phyloP scores from a whole-genome alignment of 768 basidiomycete species.

The Dioszegia hungarica region DNA sequence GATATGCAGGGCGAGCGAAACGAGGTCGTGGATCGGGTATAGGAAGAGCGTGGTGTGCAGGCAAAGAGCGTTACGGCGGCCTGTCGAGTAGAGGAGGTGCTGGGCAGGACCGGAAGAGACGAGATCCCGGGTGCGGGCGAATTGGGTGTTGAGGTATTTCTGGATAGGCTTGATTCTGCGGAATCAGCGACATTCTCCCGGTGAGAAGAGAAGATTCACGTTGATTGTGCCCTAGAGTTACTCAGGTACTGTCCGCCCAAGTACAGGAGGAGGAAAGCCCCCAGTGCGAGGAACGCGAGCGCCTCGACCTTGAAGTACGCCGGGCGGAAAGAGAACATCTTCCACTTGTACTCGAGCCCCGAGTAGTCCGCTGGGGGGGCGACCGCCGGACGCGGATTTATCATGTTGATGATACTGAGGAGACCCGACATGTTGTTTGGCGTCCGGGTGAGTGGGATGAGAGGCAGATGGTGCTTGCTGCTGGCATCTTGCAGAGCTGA shows the following conservation, averaged over 20 bases:
- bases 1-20: conserved; percentile 62
- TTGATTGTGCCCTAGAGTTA: conserved; percentile 58
- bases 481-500: too few species aligned
- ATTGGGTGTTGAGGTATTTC: conserved; percentile 63
- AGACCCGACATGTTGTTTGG: conserved; percentile 8
- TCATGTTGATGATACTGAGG: conserved; percentile 23
- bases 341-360: conserved; percentile 70
- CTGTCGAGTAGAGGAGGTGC: conserved; percentile 80
- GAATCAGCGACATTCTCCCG: conserved; percentile 3
- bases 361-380: conserved; percentile 65
- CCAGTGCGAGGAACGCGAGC: conserved; percentile 55
- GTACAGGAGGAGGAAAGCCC: conserved; percentile 59
- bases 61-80: conserved; percentile 68
- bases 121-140: conserved; percentile 53
- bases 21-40: conserved; percentile 75
- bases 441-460: not conserved
- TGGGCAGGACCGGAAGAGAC: conserved; percentile 31
- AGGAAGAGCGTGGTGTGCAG: conserved; percentile 75
- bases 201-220: conserved; percentile 54
- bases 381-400: conserved; percentile 49
- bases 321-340: conserved; percentile 72
- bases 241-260: conserved; percentile 63
- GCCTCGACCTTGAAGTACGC: conserved; percentile 71
- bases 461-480: not conserved
- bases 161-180: conserved; percentile 61